phyloP scores from a whole-genome alignment of 1,284 basidiomycete species.

The Moesziomyces aphidis region DNA sequence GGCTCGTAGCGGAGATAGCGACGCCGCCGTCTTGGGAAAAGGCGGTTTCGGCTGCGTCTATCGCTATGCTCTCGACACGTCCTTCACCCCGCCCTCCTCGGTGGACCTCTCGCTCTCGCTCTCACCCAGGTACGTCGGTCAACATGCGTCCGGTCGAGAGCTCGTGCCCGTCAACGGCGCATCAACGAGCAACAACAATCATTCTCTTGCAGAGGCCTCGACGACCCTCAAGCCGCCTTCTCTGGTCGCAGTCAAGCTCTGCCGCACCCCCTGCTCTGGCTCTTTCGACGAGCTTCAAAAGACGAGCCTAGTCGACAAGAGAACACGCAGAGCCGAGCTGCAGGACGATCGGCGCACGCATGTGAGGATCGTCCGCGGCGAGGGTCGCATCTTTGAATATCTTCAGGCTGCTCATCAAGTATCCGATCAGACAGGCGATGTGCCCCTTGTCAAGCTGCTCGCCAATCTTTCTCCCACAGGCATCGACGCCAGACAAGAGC shows the following conservation, averaged over 20 bases:
- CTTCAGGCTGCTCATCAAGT: slow-evolving; percentile 40
- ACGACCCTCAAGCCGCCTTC: slow-evolving; percentile 22
- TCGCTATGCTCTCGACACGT: slow-evolving; percentile 42
- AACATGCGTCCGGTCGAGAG: slow-evolving; percentile 8
- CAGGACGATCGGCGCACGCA: slow-evolving; percentile 39
- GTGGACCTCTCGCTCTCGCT: slow-evolving; percentile 32
- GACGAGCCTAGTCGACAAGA: slow-evolving; percentile 41
- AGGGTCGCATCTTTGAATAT: slow-evolving; percentile 55
- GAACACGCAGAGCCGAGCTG: slow-evolving; percentile 30
- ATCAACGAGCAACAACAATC: background rate
- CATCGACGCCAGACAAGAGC: background rate
- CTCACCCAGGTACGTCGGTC: slow-evolving; percentile 6
- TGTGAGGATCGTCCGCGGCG: slow-evolving; percentile 54
- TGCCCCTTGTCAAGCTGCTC: slow-evolving; percentile 44
- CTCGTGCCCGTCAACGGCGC: background rate
- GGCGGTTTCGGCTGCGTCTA: slow-evolving; percentile 54
- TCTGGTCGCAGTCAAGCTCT: slow-evolving; percentile 58
- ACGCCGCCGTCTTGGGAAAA: slow-evolving; percentile 40
- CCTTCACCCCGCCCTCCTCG: slow-evolving; percentile 44
- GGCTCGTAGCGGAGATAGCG: slow-evolving; percentile 29
- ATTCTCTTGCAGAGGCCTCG: background rate
- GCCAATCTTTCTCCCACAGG: slow-evolving; percentile 38
- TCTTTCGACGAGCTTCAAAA: slow-evolving; percentile 60
- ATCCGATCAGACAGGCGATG: slow-evolving; percentile 16
- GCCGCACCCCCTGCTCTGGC: slow-evolving; percentile 56